Evolutionary conservation across 2,329 filamentous ascomycete genomes (phyloP), one percentile per base, ranked within the genome.

Genomic region (Hymenoscyphus fraxineus): DNA sequence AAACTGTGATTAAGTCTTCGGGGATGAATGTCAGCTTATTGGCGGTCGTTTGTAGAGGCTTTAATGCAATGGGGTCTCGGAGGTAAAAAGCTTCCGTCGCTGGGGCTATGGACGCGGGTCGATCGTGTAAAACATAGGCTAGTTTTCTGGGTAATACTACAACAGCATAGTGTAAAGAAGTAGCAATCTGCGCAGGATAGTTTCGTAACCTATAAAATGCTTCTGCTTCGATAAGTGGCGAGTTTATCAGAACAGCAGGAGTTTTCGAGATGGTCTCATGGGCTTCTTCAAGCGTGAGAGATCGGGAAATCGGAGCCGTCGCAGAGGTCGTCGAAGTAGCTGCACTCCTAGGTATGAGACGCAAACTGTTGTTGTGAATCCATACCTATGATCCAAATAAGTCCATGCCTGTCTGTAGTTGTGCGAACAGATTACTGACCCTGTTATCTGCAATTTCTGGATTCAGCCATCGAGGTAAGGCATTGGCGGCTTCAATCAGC

Each of bases 31-130:
- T 74, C 1, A 93, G 80, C 0, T 79, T 76, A 0, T 76, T 78
- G 0, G 84, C 76, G 40, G 83, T 79, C 1, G 83, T 82, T 63
- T 88, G 79, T 3, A 97, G 79, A 0, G 88, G 85, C 63, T 88
- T 89, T 55, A 97, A 77, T 0, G 89, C 83, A 64, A 92, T 82
- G 0, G 92, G 89, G 72, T 98, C 93, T 66, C 95, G 88, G 15
- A 97, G 83, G 76, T 98, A 98, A 77, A 99, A 98, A 0, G 90
- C 88, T 76, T 99, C 96, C 2, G 94, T 85, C 1, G 92, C 93
- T 0, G 93, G 87, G 2, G 93, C 89, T 64, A 98, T 87, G 65
- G 90, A 88, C 16, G 88, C 84, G 0, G 93, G 91, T 27, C 88
- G 86, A 55, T 85, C 79, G 71, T 94, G 90, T 2, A 99, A 79